Base-by-base conservation (phyloP, 768 basidiomycete genomes). In the Holtermannia corniformis region DNA sequence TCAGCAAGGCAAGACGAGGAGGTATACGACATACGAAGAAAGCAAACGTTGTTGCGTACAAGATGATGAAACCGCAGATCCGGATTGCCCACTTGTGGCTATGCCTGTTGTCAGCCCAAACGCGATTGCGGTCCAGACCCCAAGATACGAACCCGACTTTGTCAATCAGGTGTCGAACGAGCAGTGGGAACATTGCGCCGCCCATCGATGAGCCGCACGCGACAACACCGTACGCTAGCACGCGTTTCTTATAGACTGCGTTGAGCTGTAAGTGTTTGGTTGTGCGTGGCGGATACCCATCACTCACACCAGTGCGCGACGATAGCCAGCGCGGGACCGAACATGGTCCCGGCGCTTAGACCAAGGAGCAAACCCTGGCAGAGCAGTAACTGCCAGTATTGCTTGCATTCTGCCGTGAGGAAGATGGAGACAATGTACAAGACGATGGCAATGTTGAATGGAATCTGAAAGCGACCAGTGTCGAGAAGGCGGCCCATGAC, bases 1-100 rank as follows among this genome's bases (percentile, higher is more conserved):
- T 20, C 24, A 47, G 32, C 20, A 25, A 11, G 3, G 13, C 5
- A 41, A 40, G 37, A n/a, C 32, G 32, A 13, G 27, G 40, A 41
- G 16, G 41, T 23, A 10, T 7, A 3, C n/a, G 23, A 46, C 52
- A 21, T 16, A 54, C 50, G 14, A 43, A 47, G 26, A 46, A 55
- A 11, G 49, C 57, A 37, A 59, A 52, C 13, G 22, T 12, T 14
- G 50, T 47, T n/a, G 25, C 47, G 27, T 49, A 52, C 14, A 44
- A 19, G 13, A 55, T 14, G 50, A 52, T 49, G 47, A 59, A 54
- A 4, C 49, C 57, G 16, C 41, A 51, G 5, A 51, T 32, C 22
- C 57, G 53, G 7, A 53, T 21, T 0, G 56, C 52, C 56, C 56
- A 57, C n/a, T 27, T 10, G 47, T 42, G 52, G 11, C 55, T 51